Conservation (phyloP, 768 basidiomycete species). For the Leccinum fibrillosum region DNA sequence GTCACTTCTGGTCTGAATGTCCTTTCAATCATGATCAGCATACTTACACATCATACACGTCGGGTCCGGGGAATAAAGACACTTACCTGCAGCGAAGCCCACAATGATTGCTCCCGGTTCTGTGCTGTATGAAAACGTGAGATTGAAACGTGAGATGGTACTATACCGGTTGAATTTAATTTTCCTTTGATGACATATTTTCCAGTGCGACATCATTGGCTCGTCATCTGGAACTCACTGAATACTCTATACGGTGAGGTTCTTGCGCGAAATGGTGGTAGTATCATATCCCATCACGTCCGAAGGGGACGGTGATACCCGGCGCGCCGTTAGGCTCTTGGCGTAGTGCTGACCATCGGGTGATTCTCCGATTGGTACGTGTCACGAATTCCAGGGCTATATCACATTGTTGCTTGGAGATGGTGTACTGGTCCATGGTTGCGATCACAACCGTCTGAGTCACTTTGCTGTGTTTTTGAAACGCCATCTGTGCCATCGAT, state of each 20-base stretch:
- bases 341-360: constrained; percentile 17
- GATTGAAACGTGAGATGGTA: constrained; percentile 7
- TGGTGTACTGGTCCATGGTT: constrained; percentile 1
- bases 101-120: constrained; percentile 20
- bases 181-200: constrained; percentile 35
- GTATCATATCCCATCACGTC: constrained; percentile 29
- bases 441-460: neutral
- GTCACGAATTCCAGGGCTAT: neutral
- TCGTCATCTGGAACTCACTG: neutral
- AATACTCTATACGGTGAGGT: neutral
- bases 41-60: constrained; percentile 30
- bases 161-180: constrained; percentile 42
- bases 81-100: constrained; percentile 12
- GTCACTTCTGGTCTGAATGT: constrained; percentile 39
- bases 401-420: neutral
- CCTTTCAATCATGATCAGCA: constrained; percentile 30
- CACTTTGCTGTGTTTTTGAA: constrained; percentile 2
- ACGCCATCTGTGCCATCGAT: neutral
- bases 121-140: constrained; percentile 22
- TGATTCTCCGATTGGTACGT: neutral
- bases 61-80: neutral
- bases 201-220: neutral
- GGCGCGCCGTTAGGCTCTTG: constrained; percentile 27
- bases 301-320: constrained; percentile 26
- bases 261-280: constrained; percentile 22